Base-by-base conservation (phyloP, 495 filamentous ascomycete species). In the Podospora anserina region DNA sequence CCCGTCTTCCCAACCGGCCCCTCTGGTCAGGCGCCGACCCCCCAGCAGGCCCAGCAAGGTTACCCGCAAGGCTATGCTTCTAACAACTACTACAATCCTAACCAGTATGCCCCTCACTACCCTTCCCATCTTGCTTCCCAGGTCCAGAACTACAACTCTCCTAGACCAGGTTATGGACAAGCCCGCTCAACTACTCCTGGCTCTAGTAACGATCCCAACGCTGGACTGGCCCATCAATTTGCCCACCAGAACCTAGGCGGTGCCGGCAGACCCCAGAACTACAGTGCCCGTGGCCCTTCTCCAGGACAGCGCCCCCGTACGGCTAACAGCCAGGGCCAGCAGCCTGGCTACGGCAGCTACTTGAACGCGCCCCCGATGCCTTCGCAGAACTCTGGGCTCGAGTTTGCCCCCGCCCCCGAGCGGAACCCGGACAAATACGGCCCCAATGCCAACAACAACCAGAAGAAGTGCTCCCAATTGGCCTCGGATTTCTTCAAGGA, bases 401-500 rank as follows among this genome's bases (percentile, higher is more conserved):
- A 88, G 66, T 85, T 89, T 66, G 82, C 85, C 59, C 78, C 81
- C 20, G 84, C 85, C 23, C 91, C 88, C 5, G 88, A 94, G 78
- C 83, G 91, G 57, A 91, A 89, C 75, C 88, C 90, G 0, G 89
- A 94, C 70, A 88, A 89, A 72, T 95, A 89, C 71, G 90, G 90
- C 23, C 72, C 78, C 19, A 79, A 80, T 68, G 76, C 80, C 28
- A 83, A 86, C 68, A 88, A 88, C 74, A 92, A 93, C 77, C 85
- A 91, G 72, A 91, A 89, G 80, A 92, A 90, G 79, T 89, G 89
- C 72, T 88, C 88, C 27, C 89, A 90, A 77, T 75, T 93, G 70
- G 92, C 94, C 61, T 90, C 88, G 65, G 88, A 91, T 67, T 97
- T 97, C 83, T 97, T 97, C 86, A 91, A 94, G 81, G 92, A 97